Percentiles rank a stretch among this genome's conserved stretches.
Evolutionary conservation across 2,329 filamentous ascomycete species (phyloP).

Genomic region (Ploettnerulaceae sp.): DNA sequence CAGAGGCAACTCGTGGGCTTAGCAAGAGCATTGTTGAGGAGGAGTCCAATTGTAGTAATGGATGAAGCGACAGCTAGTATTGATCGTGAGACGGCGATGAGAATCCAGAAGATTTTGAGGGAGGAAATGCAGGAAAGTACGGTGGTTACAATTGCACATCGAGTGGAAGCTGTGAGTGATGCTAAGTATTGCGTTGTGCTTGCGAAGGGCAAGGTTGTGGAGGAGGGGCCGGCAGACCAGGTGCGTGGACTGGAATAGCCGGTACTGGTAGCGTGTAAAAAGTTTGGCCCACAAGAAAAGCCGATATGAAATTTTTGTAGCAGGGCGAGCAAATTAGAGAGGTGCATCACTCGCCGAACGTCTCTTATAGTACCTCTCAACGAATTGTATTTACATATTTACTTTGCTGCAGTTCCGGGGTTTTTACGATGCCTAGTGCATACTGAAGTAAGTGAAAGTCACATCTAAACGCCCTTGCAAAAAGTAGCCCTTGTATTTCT

Average conservation of each 20-base stretch:
- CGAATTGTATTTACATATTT: no score
- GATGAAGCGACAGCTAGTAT: constrained; percentile 64
- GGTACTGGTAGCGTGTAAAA: not conserved
- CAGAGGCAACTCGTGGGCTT: constrained; percentile 62
- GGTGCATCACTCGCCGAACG: no score
- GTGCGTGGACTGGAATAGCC: constrained; percentile 17
- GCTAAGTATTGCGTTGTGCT: constrained; percentile 43
- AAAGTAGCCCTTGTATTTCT: no score
- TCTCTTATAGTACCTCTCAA: no score
- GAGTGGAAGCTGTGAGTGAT: constrained; percentile 55
- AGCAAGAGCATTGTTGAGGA: constrained; percentile 55
- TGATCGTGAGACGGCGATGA: constrained; percentile 54
- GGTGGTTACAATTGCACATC: constrained; percentile 62
- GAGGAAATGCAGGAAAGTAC: constrained; percentile 54
- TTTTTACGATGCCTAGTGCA: no score
- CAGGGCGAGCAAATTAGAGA: no score
- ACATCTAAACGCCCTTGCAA: no score
- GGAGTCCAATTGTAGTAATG: constrained; percentile 58
- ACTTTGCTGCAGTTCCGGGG: no score
- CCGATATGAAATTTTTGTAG: no score
- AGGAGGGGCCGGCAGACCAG: constrained; percentile 18
- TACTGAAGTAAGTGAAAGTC: no score
- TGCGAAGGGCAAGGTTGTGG: constrained; percentile 28
- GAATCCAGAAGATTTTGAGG: constrained; percentile 50
- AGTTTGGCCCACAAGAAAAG: no score